A percentile compares a stretch with the other conserved stretches of the same genome.
These are phyloP conservation scores for Pythium sp. DNA, from an alignment of 352 stramenopile species.

Conservation along the genomic window DNA sequence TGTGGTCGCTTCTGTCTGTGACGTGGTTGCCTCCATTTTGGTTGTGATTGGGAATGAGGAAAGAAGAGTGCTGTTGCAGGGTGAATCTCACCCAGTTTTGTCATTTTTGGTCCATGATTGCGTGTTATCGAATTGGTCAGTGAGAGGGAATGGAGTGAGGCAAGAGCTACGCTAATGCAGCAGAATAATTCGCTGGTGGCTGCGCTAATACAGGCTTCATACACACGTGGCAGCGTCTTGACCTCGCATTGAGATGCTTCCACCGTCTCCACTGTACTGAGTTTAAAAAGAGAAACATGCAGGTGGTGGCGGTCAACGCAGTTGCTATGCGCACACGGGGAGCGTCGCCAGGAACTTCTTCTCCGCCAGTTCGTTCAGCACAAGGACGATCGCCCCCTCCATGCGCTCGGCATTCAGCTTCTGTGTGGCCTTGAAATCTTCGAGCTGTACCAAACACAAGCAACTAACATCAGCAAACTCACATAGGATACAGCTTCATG, in stretches of 20 bases:
- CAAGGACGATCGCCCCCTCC: constrained; percentile 56
- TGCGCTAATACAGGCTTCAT: background rate
- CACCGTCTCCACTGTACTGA: constrained; percentile 6
- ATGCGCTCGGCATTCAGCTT: constrained; percentile 70
- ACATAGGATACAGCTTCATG: background rate
- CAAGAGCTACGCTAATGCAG: background rate
- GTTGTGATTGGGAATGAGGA: constrained; percentile 1
- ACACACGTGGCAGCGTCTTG: background rate
- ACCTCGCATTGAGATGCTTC: constrained; percentile 4
- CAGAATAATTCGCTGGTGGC: background rate
- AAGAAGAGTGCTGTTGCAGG: background rate
- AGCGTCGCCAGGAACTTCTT: constrained; percentile 34
- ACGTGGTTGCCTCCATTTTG: background rate
- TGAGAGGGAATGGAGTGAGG: constrained; percentile 8
- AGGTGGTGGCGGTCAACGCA: background rate
- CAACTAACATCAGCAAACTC: constrained; percentile 2
- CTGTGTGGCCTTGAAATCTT: constrained; percentile 78
- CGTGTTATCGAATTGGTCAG: background rate
- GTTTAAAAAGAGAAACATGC: background rate
- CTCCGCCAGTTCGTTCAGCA: constrained; percentile 50
- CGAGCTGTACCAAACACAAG: constrained; percentile 22
- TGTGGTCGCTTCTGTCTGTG: background rate
- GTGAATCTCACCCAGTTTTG: background rate
- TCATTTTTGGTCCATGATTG: background rate
- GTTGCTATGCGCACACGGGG: constrained; percentile 6